Evolutionary conservation across 768 basidiomycete genomes (phyloP).

Genomic region (Pleurotus pulmonarius): DNA sequence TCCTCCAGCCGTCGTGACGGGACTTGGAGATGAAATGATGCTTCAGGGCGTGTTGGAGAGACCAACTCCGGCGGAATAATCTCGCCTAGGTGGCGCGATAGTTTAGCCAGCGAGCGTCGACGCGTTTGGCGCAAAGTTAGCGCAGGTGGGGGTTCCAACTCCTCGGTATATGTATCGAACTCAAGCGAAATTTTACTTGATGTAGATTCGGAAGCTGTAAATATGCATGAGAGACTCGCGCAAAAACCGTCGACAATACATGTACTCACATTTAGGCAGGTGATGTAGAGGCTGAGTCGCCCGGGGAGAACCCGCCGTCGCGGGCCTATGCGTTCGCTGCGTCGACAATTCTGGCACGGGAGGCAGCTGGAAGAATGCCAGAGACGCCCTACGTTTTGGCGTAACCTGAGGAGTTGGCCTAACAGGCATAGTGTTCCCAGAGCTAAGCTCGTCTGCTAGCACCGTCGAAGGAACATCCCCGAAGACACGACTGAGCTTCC

Average conservation of each 20-base stretch:
- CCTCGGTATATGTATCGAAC: not conserved
- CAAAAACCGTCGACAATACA: no score
- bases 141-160: not conserved
- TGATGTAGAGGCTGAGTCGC: not conserved
- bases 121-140: constrained; percentile 6
- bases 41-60: constrained; percentile 8
- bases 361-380: constrained; percentile 2
- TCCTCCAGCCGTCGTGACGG: constrained; percentile 7
- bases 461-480: constrained; percentile 26
- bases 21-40: not conserved
- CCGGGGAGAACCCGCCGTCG: not conserved
- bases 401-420: not conserved
- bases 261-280: not conserved
- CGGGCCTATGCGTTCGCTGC: not conserved
- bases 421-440: not conserved
- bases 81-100: constrained; percentile 16
- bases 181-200: not conserved
- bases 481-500: constrained; percentile 41
- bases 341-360: not conserved
- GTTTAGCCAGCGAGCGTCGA: constrained; percentile 7
- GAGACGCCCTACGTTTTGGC: not conserved
- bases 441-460: not conserved
- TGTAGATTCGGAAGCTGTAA: not conserved
- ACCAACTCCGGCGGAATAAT: constrained; percentile 32
- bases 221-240: not conserved